Evolutionary conservation across 1,284 basidiomycete species (phyloP).

Genomic region (Gymnopus androsaceus): DNA sequence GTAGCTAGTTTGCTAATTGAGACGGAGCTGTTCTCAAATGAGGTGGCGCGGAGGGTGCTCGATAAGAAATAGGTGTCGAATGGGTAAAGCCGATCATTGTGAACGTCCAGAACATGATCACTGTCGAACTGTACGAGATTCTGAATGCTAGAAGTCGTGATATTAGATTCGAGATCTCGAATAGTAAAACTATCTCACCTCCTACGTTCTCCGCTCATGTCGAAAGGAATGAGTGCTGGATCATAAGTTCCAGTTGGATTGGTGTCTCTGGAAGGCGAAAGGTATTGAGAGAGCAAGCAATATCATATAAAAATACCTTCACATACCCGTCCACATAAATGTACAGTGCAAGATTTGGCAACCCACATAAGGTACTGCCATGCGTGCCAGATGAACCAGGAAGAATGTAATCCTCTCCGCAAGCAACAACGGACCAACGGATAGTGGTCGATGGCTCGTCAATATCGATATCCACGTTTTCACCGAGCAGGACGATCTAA

Average conservation of each 20-base stretch:
- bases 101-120: conserved; percentile 59
- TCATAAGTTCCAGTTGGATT: conserved; percentile 46
- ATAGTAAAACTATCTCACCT: conserved; percentile 32
- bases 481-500: conserved; percentile 16
- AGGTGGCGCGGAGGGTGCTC: conserved; percentile 45
- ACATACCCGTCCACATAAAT: conserved; percentile 56
- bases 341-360: conserved; percentile 43
- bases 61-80: conserved; percentile 58
- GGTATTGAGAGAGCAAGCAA: not conserved
- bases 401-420: conserved; percentile 48
- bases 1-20: conserved; percentile 47
- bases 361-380: conserved; percentile 46
- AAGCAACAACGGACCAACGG: conserved; percentile 59
- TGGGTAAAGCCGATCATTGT: conserved; percentile 54
- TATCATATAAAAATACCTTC: not conserved
- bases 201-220: conserved; percentile 40
- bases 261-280: conserved; percentile 32
- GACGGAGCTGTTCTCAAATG: conserved; percentile 38
- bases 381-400: conserved; percentile 51
- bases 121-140: conserved; percentile 59
- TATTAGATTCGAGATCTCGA: not conserved
- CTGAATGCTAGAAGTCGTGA: conserved; percentile 43
- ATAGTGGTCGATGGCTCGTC: conserved; percentile 54
- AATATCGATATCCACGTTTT: conserved; percentile 19
- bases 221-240: conserved; percentile 46